Evolutionary conservation across 805 yeast species (phyloP), one percentile per base, ranked within the genome.

Genomic region (Yamadazyma paraphyllophila): DNA sequence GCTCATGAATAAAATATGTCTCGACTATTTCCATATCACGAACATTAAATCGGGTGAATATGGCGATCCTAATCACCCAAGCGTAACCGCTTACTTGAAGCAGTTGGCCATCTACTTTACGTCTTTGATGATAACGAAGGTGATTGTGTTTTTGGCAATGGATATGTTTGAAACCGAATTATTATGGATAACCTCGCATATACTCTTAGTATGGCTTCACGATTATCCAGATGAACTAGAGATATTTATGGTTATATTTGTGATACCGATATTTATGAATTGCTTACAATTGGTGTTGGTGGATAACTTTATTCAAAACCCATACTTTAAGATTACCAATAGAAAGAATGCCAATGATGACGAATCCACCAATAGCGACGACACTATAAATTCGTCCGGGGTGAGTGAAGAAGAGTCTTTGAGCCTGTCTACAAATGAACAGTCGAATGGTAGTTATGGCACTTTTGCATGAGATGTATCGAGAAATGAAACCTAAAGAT

Each of bases 211-310:
- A n/a, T 87, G 96, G 94, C 79, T 94, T 4, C 83, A 85, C 55
- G 79, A 78, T 43, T 82, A 82, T 62, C 94, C 96, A 2, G 81
- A 85, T 50, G 74, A 72, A 49, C 51, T 89, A 32, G 96, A 94
- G 62, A 88, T 92, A 12, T 83, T 86, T 33, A 77, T 92, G 49
- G 96, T 94, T 20, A 85, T 92, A 82, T 79, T 94, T 59, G 77
- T 87, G 7, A 85, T 85, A 53, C 95, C 95, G 1, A 71, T 85
- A 5, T 61, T 84, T 48, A 74, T 87, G 77, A 87, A 87, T 60
- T 77, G 85, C 50, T 75, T 87, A 63, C 95, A 87, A 61, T 80
- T 83, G 54, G 73, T 82, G 38, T 76, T 86, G 51, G 78, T 86
- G 33, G 95, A 87, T 58, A 85, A 81, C 57, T 80, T 87, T 48